These are phyloP conservation scores for Tuber melanosporum DNA, from an alignment of 495 filamentous ascomycete species.

Conservation along the genomic window DNA sequence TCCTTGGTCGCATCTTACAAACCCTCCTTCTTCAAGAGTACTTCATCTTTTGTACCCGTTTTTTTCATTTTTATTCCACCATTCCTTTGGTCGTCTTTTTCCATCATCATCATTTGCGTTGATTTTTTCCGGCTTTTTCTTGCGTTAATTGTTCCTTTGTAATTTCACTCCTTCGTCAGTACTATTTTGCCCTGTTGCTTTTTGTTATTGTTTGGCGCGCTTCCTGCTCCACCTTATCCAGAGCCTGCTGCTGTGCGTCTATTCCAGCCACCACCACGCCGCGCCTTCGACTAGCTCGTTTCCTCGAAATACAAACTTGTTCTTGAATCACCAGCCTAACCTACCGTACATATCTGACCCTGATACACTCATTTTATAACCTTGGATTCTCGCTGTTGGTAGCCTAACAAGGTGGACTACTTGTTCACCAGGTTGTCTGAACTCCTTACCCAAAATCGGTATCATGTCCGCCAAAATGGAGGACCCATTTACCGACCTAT, in stretches of 20 bases:
- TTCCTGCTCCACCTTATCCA: neutral
- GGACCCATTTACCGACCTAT: slow-evolving; percentile 52
- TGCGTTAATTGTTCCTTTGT: neutral
- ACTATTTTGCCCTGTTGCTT: neutral
- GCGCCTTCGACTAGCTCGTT: neutral
- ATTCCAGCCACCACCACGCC: neutral
- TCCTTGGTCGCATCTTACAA: neutral
- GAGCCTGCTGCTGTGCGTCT: neutral
- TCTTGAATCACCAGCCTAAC: neutral
- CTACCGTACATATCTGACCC: neutral
- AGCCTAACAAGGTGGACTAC: neutral
- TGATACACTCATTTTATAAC: neutral
- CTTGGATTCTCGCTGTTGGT: neutral
- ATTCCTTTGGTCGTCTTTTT: neutral
- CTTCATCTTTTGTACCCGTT: neutral
- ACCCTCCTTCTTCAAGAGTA: neutral
- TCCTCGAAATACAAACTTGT: neutral
- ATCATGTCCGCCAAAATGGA: slow-evolving; percentile 45
- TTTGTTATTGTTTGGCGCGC: neutral
- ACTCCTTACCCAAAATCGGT: slow-evolving; percentile 20
- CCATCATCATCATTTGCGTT: neutral
- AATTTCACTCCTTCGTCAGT: slow-evolving; percentile 1
- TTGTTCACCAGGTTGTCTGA: neutral
- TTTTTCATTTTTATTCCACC: neutral
- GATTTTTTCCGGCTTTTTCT: neutral